Evolutionary conservation across 1,139 yeast species (phyloP).

Genomic region (Debaryomyces udenii): DNA sequence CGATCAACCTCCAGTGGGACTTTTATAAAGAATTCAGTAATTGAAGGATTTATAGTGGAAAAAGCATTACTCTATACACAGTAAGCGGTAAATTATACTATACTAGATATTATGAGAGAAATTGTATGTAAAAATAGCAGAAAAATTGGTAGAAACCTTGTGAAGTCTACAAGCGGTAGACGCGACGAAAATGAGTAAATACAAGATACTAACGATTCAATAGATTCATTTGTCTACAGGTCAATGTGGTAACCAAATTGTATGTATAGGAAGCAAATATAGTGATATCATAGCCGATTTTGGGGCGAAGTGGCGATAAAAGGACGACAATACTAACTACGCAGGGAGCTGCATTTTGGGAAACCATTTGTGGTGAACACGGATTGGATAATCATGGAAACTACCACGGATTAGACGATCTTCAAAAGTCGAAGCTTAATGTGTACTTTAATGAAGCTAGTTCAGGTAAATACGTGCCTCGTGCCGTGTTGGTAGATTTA

Average conservation of each 20-base stretch:
- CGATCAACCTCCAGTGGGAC: background rate
- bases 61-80: slow-evolving; percentile 6
- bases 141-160: background rate
- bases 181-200: background rate
- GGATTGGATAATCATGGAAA: slow-evolving; percentile 87
- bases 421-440: slow-evolving; percentile 61
- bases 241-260: slow-evolving; percentile 99
- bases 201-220: background rate
- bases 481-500: slow-evolving; percentile 88
- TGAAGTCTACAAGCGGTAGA: slow-evolving; percentile 5
- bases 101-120: slow-evolving; percentile 52
- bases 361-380: slow-evolving; percentile 95
- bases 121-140: slow-evolving; percentile 43
- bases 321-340: slow-evolving; percentile 13
- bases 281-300: too few species aligned
- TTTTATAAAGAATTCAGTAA: slow-evolving; percentile 3
- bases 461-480: slow-evolving; percentile 86
- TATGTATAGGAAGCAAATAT: slow-evolving; percentile 41
- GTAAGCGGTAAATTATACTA: slow-evolving; percentile 4
- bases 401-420: slow-evolving; percentile 67
- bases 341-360: slow-evolving; percentile 96
- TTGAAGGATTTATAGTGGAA: slow-evolving; percentile 6
- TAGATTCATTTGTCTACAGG: slow-evolving; percentile 96
- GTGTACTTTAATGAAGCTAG: slow-evolving; percentile 63
- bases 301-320: too few species aligned